These are phyloP conservation scores for Blastobotrys serpentis DNA, from an alignment of 1,139 yeast genomes.

Conservation along the genomic window DNA sequence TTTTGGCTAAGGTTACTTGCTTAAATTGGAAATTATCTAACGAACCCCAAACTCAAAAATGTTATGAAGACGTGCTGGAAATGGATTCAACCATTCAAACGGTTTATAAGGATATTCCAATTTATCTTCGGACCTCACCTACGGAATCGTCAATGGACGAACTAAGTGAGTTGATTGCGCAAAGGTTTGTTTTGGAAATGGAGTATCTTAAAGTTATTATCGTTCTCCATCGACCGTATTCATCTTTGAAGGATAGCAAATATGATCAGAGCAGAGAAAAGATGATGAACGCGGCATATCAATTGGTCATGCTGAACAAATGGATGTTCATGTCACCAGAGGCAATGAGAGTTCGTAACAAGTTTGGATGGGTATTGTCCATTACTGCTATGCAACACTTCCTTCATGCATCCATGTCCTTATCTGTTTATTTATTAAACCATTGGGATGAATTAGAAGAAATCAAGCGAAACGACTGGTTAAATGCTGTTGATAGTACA, in stretches of 20 bases:
- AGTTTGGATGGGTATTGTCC: slow-evolving; percentile 26
- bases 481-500: slow-evolving; percentile 16
- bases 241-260: slow-evolving; percentile 28
- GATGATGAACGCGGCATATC: slow-evolving; percentile 32
- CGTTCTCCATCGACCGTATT: slow-evolving; percentile 36
- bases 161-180: slow-evolving; percentile 31
- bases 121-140: slow-evolving; percentile 32
- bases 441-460: slow-evolving; percentile 22
- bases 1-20: slow-evolving; percentile 11
- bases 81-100: slow-evolving; percentile 30
- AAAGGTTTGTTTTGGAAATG: slow-evolving; percentile 35
- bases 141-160: slow-evolving; percentile 27
- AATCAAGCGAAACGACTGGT: slow-evolving; percentile 17
- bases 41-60: neutral
- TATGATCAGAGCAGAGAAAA: slow-evolving; percentile 30
- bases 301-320: slow-evolving; percentile 31
- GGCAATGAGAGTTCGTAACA: slow-evolving; percentile 26
- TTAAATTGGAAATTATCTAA: slow-evolving; percentile 6
- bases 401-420: slow-evolving; percentile 29
- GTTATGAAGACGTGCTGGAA: slow-evolving; percentile 23
- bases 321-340: slow-evolving; percentile 34
- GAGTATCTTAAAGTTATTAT: slow-evolving; percentile 34
- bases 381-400: slow-evolving; percentile 23
- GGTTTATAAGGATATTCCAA: slow-evolving; percentile 29
- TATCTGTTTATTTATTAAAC: slow-evolving; percentile 27